Evolutionary conservation across 2,329 filamentous ascomycete species (phyloP).

Genomic region (Chaetoscypha palmicola): DNA sequence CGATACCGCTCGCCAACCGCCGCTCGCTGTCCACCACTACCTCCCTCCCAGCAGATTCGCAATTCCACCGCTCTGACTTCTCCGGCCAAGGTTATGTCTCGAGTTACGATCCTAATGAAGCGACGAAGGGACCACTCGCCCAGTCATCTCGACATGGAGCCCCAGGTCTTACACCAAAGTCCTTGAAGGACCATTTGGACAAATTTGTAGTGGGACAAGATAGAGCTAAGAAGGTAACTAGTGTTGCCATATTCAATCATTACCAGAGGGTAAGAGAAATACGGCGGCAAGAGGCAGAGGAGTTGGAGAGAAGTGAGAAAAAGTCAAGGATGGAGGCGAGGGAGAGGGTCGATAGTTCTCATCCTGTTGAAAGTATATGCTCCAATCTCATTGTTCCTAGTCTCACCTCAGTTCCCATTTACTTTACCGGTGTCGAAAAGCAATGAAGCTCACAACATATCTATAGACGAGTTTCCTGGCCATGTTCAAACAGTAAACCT

Average conservation of each 20-base stretch:
- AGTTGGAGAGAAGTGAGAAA: constrained; percentile 58
- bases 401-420: not conserved
- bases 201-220: constrained; percentile 96
- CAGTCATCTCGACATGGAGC: constrained; percentile 44
- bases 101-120: constrained; percentile 54
- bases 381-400: not conserved
- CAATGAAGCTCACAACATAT: constrained; percentile 16
- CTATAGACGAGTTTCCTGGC: constrained; percentile 48
- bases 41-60: constrained; percentile 11
- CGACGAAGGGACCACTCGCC: constrained; percentile 56
- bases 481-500: constrained; percentile 33
- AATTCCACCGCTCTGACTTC: constrained; percentile 50
- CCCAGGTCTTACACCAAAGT: constrained; percentile 56
- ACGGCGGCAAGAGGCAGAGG: constrained; percentile 70
- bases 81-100: constrained; percentile 47
- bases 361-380: constrained; percentile 69
- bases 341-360: constrained; percentile 44
- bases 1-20: constrained; percentile 15
- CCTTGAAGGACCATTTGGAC: constrained; percentile 84
- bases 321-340: constrained; percentile 42
- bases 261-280: constrained; percentile 79
- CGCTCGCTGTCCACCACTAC: constrained; percentile 9
- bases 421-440: no score
- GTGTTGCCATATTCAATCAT: constrained; percentile 91
- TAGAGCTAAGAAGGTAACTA: constrained; percentile 86